Base-by-base conservation (phyloP, 2,329 filamentous ascomycete genomes). In the Colletotrichum destructivum region DNA sequence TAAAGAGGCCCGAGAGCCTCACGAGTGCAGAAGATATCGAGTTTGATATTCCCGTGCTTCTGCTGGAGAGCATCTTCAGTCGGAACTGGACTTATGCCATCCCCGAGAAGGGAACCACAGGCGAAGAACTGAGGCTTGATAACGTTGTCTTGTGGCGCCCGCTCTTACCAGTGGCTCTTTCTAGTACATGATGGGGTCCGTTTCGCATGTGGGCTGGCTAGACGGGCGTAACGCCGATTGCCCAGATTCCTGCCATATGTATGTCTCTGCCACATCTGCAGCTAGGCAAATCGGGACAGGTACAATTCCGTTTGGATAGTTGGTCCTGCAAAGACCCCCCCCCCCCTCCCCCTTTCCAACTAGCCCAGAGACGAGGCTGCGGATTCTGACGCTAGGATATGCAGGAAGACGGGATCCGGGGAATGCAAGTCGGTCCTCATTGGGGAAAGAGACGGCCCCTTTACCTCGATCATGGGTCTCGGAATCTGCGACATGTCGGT, bases 391-490 rank as follows among this genome's bases (percentile, higher is more conserved):
- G 35, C 69, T 71, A 71, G 69, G 69, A 46, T 63, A 69, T 59
- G 69, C 65, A 63, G 69, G 69, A 67, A 55, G 65, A 69, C 49
- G 15, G 38, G 65, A 69, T 71, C 69, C 69, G 69, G 69, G 69
- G 69, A 71, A 71, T 71, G 69, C 23, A 55, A 47, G 40, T 6
- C 54, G 42, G 26, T 60, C 18, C 51, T 55, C 49, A 56, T 2
- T 66, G 44, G 64, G 63, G 38, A n/a, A 51, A 51, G 16, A 51
- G 44, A 54, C 18, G n/a, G 16, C n/a, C 38, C n/a, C 46, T 49
- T 6, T 31, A n/a, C 46, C 65, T 63, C 51, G 51, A 44, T 59
- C 62, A 21, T 66, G 26, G 55, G 69, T 69, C 59, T 71, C 44
- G 65, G 59, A 69, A 35, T 69, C 42, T 71, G 65, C 69, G 69